Base-by-base conservation (phyloP, 805 yeast species). In the Sugiyamaella chiloensis region DNA sequence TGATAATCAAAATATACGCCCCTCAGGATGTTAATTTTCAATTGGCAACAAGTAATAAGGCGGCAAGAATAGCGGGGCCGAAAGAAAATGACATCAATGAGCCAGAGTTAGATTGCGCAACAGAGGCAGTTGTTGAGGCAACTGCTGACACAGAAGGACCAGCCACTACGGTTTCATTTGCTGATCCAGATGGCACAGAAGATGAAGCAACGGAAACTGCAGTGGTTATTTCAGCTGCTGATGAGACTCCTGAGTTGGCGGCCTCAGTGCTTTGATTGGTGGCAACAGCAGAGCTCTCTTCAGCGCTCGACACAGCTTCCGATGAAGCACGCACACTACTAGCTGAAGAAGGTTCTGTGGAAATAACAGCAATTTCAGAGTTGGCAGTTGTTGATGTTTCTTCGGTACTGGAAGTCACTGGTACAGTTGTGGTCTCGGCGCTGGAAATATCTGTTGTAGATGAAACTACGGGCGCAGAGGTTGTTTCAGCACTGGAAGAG, bases 381-480 rank as follows among this genome's bases (percentile, higher is more conserved):
- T 42, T 42, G 5, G 20, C 32, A 3, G 40, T 34, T 14, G 35
- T 24, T n/a, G n/a, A n/a, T 11, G 42, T 14, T 5, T 46, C 37
- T 40, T 24, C 51, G 27, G 46, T 35, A n/a, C 52, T 37, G 23
- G 52, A 32, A 14, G 44, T 19, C 16, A 11, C 48, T 20, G 55
- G 46, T 5, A 49, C 45, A 21, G 49, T 21, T 5, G 59, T 34
- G 14, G 48, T 29, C 21, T 55, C 41, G 29, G 47, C 42, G 29
- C 53, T 26, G 27, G 60, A 34, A 29, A 56, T 12, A 5, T 20
- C 43, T 35, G 52, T 24, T 7, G 53, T 24, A 23, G 54, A 20
- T 9, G 60, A 37, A 11, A 59, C 37, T 12, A 53, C 40, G 27
- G 55, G 37, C 36, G 57, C 47, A n/a, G 57, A 37, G 14, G 56